phyloP scores from a whole-genome alignment of 1,139 yeast species.

The Pichia terricola region DNA sequence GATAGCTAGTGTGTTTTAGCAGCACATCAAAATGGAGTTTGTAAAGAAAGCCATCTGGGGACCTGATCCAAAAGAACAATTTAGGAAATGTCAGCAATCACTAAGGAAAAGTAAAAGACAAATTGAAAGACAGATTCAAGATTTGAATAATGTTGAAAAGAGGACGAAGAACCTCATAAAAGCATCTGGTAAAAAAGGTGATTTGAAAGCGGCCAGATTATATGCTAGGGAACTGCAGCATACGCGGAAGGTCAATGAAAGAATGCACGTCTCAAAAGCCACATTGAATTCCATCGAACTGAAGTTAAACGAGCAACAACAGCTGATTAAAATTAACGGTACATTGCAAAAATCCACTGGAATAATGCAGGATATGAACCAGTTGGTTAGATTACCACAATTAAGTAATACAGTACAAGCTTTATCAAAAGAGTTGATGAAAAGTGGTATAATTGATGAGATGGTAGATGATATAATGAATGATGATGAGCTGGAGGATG shows the following conservation, averaged over 20 bases:
- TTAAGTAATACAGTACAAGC: slow-evolving; percentile 79
- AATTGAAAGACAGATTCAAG: slow-evolving; percentile 66
- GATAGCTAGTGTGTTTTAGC: too few species aligned
- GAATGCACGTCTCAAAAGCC: slow-evolving; percentile 74
- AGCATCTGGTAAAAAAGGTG: slow-evolving; percentile 70
- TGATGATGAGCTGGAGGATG: slow-evolving; percentile 57
- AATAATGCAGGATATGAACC: slow-evolving; percentile 84
- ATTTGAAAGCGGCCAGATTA: slow-evolving; percentile 60
- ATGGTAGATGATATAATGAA: slow-evolving; percentile 93
- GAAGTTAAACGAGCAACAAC: slow-evolving; percentile 90
- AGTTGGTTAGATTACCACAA: slow-evolving; percentile 69
- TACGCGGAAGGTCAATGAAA: slow-evolving; percentile 62
- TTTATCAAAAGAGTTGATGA: slow-evolving; percentile 77
- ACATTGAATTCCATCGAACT: slow-evolving; percentile 76
- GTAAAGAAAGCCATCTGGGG: slow-evolving; percentile 86
- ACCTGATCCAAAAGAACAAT: slow-evolving; percentile 88
- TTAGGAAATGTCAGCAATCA: slow-evolving; percentile 66
- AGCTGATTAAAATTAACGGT: slow-evolving; percentile 72
- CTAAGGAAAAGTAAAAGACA: slow-evolving; percentile 81
- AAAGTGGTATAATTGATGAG: slow-evolving; percentile 87
- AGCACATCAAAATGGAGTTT: slow-evolving; percentile 42
- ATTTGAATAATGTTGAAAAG: slow-evolving; percentile 49
- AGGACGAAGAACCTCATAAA: slow-evolving; percentile 73
- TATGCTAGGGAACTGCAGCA: slow-evolving; percentile 79
- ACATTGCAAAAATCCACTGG: slow-evolving; percentile 72